phyloP scores from a whole-genome alignment of 805 yeast species.

The Candida adriatica region DNA sequence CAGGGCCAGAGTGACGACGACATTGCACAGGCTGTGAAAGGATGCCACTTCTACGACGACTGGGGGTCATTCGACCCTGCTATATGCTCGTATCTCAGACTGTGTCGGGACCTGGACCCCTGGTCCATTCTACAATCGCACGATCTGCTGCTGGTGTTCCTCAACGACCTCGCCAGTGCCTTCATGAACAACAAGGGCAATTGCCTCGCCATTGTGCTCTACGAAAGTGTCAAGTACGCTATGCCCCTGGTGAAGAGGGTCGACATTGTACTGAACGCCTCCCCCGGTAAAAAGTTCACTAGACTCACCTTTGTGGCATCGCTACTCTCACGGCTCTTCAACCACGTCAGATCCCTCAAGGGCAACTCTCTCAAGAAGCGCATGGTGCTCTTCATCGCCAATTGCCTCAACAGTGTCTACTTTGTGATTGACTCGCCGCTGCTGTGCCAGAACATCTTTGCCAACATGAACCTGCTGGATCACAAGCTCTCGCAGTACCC shows the following conservation, averaged over 20 bases:
- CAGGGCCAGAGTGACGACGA: slow-evolving; percentile 8
- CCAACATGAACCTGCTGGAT: slow-evolving; percentile 47
- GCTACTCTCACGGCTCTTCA: slow-evolving; percentile 21
- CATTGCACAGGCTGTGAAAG: slow-evolving; percentile 20
- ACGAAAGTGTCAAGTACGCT: slow-evolving; percentile 32
- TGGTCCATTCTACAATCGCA: slow-evolving; percentile 48
- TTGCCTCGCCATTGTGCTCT: slow-evolving; percentile 29
- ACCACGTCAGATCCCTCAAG: slow-evolving; percentile 25
- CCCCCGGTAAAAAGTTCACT: slow-evolving; percentile 40
- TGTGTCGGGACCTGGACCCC: slow-evolving; percentile 46
- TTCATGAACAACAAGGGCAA: slow-evolving; percentile 39
- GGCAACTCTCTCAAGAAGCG: slow-evolving; percentile 32
- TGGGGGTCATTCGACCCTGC: slow-evolving; percentile 40
- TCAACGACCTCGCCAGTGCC: slow-evolving; percentile 42
- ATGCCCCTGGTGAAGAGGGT: slow-evolving; percentile 39
- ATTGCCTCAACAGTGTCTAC: slow-evolving; percentile 43
- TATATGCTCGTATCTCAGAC: slow-evolving; percentile 34
- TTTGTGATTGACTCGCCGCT: slow-evolving; percentile 48
- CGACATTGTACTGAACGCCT: slow-evolving; percentile 35
- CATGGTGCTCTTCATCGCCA: slow-evolving; percentile 42
- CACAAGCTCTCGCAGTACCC: slow-evolving; percentile 36
- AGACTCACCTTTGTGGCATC: slow-evolving; percentile 22
- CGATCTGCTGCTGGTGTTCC: slow-evolving; percentile 42
- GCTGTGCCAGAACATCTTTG: slow-evolving; percentile 53
- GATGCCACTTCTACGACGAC: slow-evolving; percentile 24